Base-by-base conservation (phyloP, 768 basidiomycete genomes). In the Candolleomyces aberdarensis region DNA sequence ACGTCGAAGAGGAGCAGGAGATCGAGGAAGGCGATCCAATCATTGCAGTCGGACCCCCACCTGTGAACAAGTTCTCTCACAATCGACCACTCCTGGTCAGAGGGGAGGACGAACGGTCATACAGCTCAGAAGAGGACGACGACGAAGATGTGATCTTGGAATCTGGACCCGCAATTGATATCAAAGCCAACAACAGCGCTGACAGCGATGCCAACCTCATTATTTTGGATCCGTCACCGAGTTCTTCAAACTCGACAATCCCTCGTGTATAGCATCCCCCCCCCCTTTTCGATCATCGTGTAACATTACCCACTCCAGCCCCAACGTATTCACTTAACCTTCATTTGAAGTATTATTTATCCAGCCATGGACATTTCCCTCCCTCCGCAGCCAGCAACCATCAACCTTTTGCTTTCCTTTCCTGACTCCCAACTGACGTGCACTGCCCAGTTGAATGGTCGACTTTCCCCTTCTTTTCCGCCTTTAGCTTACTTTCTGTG, bases 131-230 rank as follows among this genome's bases (percentile, higher is more conserved):
- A 31, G 72, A 78, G 14, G 84, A 84, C 40, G 79, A 81, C 31
- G 88, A 91, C 65, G 84, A 81, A 19, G 89, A 92, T 65, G 72
- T 92, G 22, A 88, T 92, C 66, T 74, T 92, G 66, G 90, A 91
- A 74, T 82, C 87, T 19, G 90, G 90, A 0, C 89, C 90, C 3
- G 50, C 55, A 36, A 63, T 65, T 32, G 80, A 83, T 36, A 71
- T 78, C n/a, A n/a, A n/a, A n/a, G n/a, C n/a, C 39, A 63, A 67
- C n/a, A 44, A 43, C 14, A 67, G 70, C 52, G 59, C 62, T 10
- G 65, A 70, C 57, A 63, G 68, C 39, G 65, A 62, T 51, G 40
- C 59, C 55, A 59, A 58, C 52, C 63, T 65, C 20, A 69, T 69
- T 56, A 31, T 60, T 17, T 31, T 60, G 20, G 59, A 60, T 31